Percentiles rank a stretch among this genome's conserved stretches.
These are phyloP conservation scores for Fallopia convolvulus DNA, from an alignment of 148 eudicot species.

Conservation along the genomic window DNA sequence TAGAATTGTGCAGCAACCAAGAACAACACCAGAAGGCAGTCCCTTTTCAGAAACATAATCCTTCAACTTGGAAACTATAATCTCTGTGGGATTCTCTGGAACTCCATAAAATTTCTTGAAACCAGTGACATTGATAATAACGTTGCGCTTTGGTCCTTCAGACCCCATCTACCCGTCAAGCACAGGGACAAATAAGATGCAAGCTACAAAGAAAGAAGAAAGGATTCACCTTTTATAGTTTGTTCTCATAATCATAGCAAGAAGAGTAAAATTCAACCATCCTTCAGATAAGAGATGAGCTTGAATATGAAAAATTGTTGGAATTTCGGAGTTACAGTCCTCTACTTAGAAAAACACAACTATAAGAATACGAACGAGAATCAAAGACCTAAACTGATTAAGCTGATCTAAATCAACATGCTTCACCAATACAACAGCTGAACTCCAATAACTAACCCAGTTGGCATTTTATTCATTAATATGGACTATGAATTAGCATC, in stretches of 20 bases:
- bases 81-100: slow-evolving; percentile 61
- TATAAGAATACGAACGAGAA: too few relatives aligned
- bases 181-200: too few relatives aligned
- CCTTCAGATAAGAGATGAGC: neutral
- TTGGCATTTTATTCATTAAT: too few relatives aligned
- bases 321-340: neutral
- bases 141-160: slow-evolving; percentile 41
- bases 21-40: slow-evolving; percentile 35
- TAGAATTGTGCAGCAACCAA: slow-evolving; percentile 56
- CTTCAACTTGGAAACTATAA: slow-evolving; percentile 37
- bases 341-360: neutral
- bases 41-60: slow-evolving; percentile 39
- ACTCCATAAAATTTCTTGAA: slow-evolving; percentile 79
- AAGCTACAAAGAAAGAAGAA: too few relatives aligned
- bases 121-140: slow-evolving; percentile 63
- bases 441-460: too few relatives aligned
- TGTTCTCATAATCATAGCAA: neutral
- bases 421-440: too few relatives aligned
- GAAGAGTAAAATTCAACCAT: neutral
- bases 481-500: too few relatives aligned
- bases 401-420: neutral
- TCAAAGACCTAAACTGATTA: neutral
- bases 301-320: neutral
- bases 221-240: too few relatives aligned
- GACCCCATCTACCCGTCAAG: slow-evolving; percentile 46